A percentile compares a stretch with the other conserved stretches of the same genome.
Evolutionary conservation across 140 eudicot species (phyloP).

Genomic region (Cichorium intybus): DNA sequence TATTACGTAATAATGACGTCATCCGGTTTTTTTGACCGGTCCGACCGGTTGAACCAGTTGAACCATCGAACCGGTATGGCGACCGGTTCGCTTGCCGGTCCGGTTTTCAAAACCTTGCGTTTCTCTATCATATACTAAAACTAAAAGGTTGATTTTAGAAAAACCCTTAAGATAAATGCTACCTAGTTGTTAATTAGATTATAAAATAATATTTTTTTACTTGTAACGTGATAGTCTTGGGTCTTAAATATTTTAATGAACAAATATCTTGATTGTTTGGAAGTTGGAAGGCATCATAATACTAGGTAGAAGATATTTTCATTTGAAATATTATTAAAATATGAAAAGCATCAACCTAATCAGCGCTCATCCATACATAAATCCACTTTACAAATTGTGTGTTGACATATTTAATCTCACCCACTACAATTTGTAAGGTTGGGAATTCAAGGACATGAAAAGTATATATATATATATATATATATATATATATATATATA

Average conservation of each 20-base stretch:
- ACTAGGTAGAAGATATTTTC: slow-evolving; percentile 15
- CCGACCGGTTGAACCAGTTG: too few species aligned
- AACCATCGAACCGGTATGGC: too few species aligned
- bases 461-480: neutral
- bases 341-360: slow-evolving; percentile 24
- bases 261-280: slow-evolving; percentile 27
- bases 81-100: too few species aligned
- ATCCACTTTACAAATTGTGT: slow-evolving; percentile 21
- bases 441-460: slow-evolving; percentile 12
- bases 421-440: slow-evolving; percentile 39
- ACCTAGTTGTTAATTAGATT: too few species aligned
- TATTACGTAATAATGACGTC: too few species aligned
- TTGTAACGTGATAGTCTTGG: neutral
- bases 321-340: slow-evolving; percentile 4
- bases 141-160: too few species aligned
- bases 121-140: too few species aligned
- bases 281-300: slow-evolving; percentile 17
- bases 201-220: too few species aligned
- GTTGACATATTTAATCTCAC: slow-evolving; percentile 31
- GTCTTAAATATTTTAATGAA: neutral
- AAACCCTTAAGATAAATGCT: neutral
- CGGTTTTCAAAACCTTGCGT: too few species aligned
- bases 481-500: too few species aligned
- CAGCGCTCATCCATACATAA: slow-evolving; percentile 30
- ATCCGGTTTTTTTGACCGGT: too few species aligned